These are phyloP conservation scores for Neonectria hederae DNA, from an alignment of 2,329 filamentous ascomycete genomes.

Conservation along the genomic window DNA sequence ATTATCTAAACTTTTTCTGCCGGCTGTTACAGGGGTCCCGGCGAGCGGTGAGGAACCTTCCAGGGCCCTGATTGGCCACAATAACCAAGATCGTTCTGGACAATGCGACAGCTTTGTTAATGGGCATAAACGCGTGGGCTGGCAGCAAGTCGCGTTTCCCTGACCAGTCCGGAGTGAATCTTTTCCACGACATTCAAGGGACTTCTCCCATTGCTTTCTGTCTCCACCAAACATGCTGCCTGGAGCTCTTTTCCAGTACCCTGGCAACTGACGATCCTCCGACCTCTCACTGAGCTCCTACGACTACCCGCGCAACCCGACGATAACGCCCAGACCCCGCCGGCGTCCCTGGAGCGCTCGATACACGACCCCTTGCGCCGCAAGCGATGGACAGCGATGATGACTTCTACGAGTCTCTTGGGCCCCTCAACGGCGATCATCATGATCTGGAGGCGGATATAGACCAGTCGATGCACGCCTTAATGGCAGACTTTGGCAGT, in stretches of 20 bases:
- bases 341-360: not conserved
- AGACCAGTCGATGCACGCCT: slow-evolving; percentile 19
- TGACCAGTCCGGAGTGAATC: slow-evolving; percentile 22
- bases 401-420: slow-evolving; percentile 18
- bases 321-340: slow-evolving; percentile 12
- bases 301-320: not conserved
- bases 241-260: not conserved
- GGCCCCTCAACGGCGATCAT: not conserved
- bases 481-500: slow-evolving; percentile 15
- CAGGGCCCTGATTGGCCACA: slow-evolving; percentile 20
- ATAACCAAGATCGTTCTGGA: slow-evolving; percentile 22
- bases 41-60: slow-evolving; percentile 35
- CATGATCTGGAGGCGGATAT: slow-evolving; percentile 14
- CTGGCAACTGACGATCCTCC: not conserved
- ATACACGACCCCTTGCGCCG: slow-evolving; percentile 7
- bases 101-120: slow-evolving; percentile 23
- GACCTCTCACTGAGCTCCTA: not conserved
- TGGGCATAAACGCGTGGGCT: slow-evolving; percentile 34
- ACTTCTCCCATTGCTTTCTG: slow-evolving; percentile 6
- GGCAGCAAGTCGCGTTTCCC: slow-evolving; percentile 34
- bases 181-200: not conserved
- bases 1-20: slow-evolving; percentile 43
- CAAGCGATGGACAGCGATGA: slow-evolving; percentile 30
- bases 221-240: not conserved
- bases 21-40: slow-evolving; percentile 23